phyloP scores from a whole-genome alignment of 805 yeast genomes.

The Vanderwaltozyma yarrowii region DNA sequence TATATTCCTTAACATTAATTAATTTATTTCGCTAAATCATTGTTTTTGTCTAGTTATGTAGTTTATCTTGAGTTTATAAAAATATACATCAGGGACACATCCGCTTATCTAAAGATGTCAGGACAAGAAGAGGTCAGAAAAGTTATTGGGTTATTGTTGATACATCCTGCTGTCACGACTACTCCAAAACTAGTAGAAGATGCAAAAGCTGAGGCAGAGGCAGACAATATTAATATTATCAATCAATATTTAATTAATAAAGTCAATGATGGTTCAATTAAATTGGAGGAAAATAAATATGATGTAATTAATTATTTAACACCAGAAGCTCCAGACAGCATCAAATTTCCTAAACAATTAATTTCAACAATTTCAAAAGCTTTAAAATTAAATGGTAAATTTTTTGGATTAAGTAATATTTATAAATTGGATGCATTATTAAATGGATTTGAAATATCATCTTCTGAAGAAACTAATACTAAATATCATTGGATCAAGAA shows the following conservation, averaged over 20 bases:
- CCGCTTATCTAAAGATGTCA: too few relatives aligned
- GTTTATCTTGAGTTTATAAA: too few relatives aligned
- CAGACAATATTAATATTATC: conserved; percentile 20
- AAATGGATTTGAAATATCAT: conserved; percentile 48
- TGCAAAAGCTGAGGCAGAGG: conserved; percentile 29
- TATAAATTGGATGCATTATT: conserved; percentile 47
- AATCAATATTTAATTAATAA: conserved; percentile 50
- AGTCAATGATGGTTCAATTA: conserved; percentile 39
- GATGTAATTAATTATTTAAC: conserved; percentile 45
- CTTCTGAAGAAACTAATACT: too few relatives aligned
- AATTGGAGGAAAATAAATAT: conserved; percentile 30
- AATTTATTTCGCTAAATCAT: too few relatives aligned
- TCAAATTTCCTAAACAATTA: conserved; percentile 38
- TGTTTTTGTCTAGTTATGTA: too few relatives aligned
- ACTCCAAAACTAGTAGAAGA: conserved; percentile 38
- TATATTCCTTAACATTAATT: too few relatives aligned
- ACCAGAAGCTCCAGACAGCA: conserved; percentile 37
- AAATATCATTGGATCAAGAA: conserved; percentile 48
- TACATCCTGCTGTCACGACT: conserved; percentile 60
- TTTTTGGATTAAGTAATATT: conserved; percentile 40
- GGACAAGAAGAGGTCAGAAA: neutral
- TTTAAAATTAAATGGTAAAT: conserved; percentile 35
- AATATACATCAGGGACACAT: too few relatives aligned
- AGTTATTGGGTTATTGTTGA: conserved; percentile 32
- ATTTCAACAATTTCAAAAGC: conserved; percentile 33